Evolutionary conservation across 805 yeast species (phyloP).

Genomic region (Dipodascus geniculatus): DNA sequence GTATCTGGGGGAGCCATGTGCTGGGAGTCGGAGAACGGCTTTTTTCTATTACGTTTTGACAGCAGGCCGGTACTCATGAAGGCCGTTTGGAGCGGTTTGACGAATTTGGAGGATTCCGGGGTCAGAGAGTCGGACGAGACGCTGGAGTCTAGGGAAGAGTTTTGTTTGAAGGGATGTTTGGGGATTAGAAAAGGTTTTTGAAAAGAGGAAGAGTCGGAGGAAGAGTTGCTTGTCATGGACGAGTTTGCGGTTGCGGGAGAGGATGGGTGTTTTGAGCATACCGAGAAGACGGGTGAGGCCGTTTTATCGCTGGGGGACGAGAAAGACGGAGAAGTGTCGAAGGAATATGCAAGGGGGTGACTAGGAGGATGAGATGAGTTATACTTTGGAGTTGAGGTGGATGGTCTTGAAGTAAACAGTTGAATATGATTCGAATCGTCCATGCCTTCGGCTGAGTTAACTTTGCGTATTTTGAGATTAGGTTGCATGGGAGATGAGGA

Average conservation of each 20-base stretch:
- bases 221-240: constrained; percentile 3
- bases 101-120: constrained; percentile 52
- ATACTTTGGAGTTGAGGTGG: neutral
- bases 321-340: constrained; percentile 9
- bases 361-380: constrained; percentile 12
- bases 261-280: constrained; percentile 6
- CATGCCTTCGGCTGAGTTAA: constrained; percentile 15
- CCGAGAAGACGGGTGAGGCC: constrained; percentile 3
- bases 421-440: constrained; percentile 10
- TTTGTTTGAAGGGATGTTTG: constrained; percentile 6
- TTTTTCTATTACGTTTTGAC: constrained; percentile 43
- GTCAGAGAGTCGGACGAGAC: constrained; percentile 27
- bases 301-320: neutral
- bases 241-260: constrained; percentile 7
- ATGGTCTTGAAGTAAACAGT: constrained; percentile 13
- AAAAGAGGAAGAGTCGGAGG: neutral
- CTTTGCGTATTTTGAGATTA: constrained; percentile 15
- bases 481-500: constrained; percentile 3
- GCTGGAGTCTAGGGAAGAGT: constrained; percentile 10
- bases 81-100: constrained; percentile 78
- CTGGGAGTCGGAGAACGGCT: constrained; percentile 15
- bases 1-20: constrained; percentile 42
- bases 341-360: constrained; percentile 16
- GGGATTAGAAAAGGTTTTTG: constrained; percentile 3
- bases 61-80: constrained; percentile 64